Evolutionary conservation across 1,284 basidiomycete species (phyloP).

Genomic region (Xerocomus amazonicus): DNA sequence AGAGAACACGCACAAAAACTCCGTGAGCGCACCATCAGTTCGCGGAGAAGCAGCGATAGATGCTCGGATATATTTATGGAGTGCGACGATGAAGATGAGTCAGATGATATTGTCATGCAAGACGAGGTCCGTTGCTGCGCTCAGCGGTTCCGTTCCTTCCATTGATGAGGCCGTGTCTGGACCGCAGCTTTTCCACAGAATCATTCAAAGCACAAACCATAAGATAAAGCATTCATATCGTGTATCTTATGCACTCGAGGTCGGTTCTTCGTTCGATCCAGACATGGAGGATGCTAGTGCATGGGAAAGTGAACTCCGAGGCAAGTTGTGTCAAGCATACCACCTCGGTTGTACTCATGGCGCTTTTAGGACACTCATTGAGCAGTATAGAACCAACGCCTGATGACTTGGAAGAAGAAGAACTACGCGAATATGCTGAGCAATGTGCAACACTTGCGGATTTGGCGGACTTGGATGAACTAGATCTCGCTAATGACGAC

Average conservation of each 20-base stretch:
- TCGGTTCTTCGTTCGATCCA: constrained; percentile 72
- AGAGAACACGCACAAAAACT: constrained; percentile 55
- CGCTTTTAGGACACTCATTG: constrained; percentile 8
- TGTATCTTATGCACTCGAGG: constrained; percentile 61
- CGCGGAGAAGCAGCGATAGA: constrained; percentile 44
- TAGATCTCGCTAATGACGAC: constrained; percentile 26
- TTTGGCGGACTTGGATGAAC: constrained; percentile 50
- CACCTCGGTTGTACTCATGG: background rate
- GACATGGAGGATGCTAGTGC: constrained; percentile 55
- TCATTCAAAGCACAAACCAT: constrained; percentile 50
- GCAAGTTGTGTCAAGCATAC: constrained; percentile 23
- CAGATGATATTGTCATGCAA: constrained; percentile 48
- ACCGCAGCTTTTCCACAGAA: constrained; percentile 58
- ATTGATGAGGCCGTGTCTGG: constrained; percentile 1
- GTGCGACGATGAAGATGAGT: constrained; percentile 50
- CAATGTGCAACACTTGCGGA: constrained; percentile 48
- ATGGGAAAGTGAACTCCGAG: constrained; percentile 55
- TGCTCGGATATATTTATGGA: constrained; percentile 49
- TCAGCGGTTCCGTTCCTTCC: constrained; percentile 2
- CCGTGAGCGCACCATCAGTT: constrained; percentile 45
- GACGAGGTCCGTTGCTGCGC: constrained; percentile 49
- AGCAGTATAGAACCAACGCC: constrained; percentile 31
- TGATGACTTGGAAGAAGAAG: constrained; percentile 51
- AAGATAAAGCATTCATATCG: constrained; percentile 50
- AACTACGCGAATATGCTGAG: constrained; percentile 57